Conservation (phyloP, 345 rosid genomes). For the Psidium guajava region DNA sequence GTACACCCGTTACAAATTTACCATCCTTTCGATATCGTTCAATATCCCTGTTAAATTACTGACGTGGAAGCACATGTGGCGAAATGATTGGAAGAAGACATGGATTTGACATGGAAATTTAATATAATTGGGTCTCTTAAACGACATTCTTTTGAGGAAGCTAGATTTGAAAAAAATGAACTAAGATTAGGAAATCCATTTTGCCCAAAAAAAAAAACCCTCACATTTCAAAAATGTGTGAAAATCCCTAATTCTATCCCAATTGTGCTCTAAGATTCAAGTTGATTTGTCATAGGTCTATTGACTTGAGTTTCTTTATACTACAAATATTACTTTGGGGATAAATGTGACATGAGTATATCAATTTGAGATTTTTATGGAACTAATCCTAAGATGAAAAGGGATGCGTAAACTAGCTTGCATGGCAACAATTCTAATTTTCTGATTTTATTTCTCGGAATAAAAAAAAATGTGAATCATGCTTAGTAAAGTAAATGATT, state of each 20-base stretch:
- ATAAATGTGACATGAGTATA: fast-evolving
- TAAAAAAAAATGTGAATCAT: too few species aligned
- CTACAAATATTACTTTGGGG: too few species aligned
- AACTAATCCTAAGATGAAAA: too few species aligned
- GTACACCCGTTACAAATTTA: neutral
- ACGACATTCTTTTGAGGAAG: neutral
- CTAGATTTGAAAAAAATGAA: neutral
- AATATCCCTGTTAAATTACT: neutral
- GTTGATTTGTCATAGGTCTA: neutral
- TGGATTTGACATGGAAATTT: neutral
- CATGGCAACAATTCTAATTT: too few species aligned
- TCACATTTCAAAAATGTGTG: neutral
- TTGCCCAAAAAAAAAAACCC: too few species aligned
- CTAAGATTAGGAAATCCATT: neutral
- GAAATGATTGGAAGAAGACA: neutral
- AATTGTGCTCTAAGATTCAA: neutral
- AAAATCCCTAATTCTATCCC: neutral
- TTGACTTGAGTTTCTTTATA: too few species aligned
- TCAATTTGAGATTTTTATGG: neutral
- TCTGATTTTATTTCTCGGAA: too few species aligned
- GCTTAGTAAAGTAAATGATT: too few species aligned
- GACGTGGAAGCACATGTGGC: neutral
- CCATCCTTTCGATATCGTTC: fast-evolving
- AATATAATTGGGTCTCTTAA: neutral
- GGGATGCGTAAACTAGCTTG: too few species aligned